These are phyloP conservation scores for Acanthamoeba healyi DNA, from an alignment of 208 protist species.

Conservation along the genomic window DNA sequence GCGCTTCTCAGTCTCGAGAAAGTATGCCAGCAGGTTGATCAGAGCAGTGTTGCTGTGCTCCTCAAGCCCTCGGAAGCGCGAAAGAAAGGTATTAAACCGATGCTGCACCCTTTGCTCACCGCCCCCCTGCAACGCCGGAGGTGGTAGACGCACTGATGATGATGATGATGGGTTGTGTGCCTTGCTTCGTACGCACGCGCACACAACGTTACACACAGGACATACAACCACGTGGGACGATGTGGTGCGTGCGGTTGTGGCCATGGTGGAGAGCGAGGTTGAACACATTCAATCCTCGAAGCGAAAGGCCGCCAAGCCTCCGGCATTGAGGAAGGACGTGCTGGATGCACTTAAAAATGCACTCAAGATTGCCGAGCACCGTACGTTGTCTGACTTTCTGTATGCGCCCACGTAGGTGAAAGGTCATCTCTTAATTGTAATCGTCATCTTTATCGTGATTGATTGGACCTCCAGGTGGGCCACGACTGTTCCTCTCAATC, in stretches of 20 bases:
- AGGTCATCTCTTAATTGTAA: not conserved
- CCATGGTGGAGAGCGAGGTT: constrained; percentile 40
- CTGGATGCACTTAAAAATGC: constrained; percentile 7
- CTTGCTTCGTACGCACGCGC: too few species aligned
- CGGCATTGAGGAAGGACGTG: not conserved
- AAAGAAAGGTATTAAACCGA: constrained; percentile 24
- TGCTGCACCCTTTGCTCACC: too few species aligned
- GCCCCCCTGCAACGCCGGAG: not conserved
- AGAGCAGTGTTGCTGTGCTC: not conserved
- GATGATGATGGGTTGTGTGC: too few species aligned
- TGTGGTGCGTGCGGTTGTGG: constrained; percentile 7
- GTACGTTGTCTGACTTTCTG: not conserved
- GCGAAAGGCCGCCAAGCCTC: constrained; percentile 22
- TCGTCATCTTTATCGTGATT: not conserved
- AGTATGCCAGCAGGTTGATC: constrained; percentile 54
- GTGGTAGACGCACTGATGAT: not conserved
- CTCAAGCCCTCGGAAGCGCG: not conserved
- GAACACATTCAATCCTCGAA: constrained; percentile 28
- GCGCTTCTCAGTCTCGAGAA: constrained; percentile 50
- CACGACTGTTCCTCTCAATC: constrained; percentile 23
- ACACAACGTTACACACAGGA: not conserved
- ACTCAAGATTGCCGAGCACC: constrained; percentile 28
- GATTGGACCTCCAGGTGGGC: not conserved
- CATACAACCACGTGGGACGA: constrained; percentile 38
- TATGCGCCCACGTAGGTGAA: too few species aligned